These are phyloP conservation scores for Pseudomonodictys pantanalensis DNA, from an alignment of 495 filamentous ascomycete genomes.

Conservation along the genomic window DNA sequence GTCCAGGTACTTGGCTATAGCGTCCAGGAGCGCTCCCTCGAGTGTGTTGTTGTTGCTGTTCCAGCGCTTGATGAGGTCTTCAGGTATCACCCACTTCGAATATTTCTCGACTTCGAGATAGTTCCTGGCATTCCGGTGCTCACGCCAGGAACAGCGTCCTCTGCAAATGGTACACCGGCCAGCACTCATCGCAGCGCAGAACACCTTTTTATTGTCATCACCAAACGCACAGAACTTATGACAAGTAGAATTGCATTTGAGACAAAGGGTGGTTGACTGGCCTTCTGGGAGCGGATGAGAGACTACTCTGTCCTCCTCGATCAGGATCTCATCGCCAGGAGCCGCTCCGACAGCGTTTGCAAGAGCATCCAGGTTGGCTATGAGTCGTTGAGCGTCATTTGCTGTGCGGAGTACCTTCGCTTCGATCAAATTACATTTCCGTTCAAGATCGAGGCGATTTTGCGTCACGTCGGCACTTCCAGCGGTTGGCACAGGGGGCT, in stretches of 20 bases:
- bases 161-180: neutral
- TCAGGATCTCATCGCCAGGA: too few species aligned
- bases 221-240: neutral
- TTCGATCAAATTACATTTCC: neutral
- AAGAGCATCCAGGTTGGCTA: too few species aligned
- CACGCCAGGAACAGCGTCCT: neutral
- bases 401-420: neutral
- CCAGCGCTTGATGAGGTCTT: conserved; percentile 1
- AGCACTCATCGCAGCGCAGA: neutral
- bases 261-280: neutral
- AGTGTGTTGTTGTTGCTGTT: conserved; percentile 3
- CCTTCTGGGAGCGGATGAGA: too few species aligned
- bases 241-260: neutral
- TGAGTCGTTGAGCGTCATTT: too few species aligned
- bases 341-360: too few species aligned
- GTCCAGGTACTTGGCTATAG: neutral
- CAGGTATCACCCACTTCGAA: neutral
- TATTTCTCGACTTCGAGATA: neutral
- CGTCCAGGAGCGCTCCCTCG: neutral
- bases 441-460: neutral
- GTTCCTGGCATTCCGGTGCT: neutral
- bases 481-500: neutral
- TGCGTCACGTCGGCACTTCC: neutral
- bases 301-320: too few species aligned
- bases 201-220: neutral